Evolutionary conservation across 1,284 basidiomycete genomes (phyloP).

Genomic region (Meira miltonrushii): DNA sequence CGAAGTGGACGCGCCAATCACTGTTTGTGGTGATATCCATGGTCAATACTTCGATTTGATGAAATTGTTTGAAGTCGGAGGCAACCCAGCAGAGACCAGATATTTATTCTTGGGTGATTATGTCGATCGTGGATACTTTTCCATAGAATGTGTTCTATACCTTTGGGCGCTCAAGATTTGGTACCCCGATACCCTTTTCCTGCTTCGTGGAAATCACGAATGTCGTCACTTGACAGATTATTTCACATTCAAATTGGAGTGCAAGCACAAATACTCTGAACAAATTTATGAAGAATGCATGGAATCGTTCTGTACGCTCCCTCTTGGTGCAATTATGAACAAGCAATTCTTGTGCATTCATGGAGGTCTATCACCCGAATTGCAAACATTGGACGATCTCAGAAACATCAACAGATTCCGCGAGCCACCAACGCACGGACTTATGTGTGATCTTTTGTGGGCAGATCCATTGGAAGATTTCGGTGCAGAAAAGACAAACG

Average conservation of each 20-base stretch:
- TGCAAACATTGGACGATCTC: conserved; percentile 84
- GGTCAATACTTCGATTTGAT: conserved; percentile 52
- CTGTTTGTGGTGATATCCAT: conserved; percentile 57
- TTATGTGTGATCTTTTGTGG: conserved; percentile 95
- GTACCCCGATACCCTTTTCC: conserved; percentile 51
- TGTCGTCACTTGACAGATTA: conserved; percentile 52
- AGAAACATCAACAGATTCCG: conserved; percentile 80
- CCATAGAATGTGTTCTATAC: conserved; percentile 52
- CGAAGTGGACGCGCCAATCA: conserved; percentile 87
- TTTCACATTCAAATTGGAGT: conserved; percentile 52
- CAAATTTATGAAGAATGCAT: conserved; percentile 52
- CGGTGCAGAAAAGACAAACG: conserved; percentile 77
- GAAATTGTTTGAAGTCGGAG: conserved; percentile 52
- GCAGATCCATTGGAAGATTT: conserved; percentile 91
- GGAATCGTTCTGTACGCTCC: conserved; percentile 84
- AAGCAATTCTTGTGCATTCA: conserved; percentile 96
- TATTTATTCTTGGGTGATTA: conserved; percentile 53
- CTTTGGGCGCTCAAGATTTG: conserved; percentile 52
- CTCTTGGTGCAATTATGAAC: conserved; percentile 90
- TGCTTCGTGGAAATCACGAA: conserved; percentile 52
- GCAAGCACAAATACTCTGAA: conserved; percentile 53
- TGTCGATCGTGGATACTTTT: conserved; percentile 52
- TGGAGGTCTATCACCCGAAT: conserved; percentile 82
- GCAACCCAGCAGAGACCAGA: conserved; percentile 50
- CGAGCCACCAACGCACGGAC: conserved; percentile 84